phyloP scores from a whole-genome alignment of 768 basidiomycete species.

The Kwoniella dejecticola region DNA sequence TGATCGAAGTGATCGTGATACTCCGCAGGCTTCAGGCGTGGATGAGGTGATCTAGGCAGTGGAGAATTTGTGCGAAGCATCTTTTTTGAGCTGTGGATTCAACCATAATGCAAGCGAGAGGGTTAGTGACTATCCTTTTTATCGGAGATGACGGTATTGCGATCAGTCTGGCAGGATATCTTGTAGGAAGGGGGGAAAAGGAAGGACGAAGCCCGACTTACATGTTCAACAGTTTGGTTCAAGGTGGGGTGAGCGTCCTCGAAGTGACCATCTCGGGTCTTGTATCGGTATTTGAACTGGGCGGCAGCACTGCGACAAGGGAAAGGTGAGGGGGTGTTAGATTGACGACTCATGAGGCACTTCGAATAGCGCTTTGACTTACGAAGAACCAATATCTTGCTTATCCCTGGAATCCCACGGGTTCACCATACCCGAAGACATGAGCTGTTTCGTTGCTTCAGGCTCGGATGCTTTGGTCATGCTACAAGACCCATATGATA shows the following conservation, averaged over 20 bases:
- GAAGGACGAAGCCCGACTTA: slow-evolving; percentile 26
- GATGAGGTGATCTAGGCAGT: slow-evolving; percentile 16
- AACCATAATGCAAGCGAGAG: slow-evolving; percentile 13
- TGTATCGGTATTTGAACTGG: slow-evolving; percentile 54
- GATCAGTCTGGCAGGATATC: no score
- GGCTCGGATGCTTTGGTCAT: slow-evolving; percentile 45
- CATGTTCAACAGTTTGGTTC: slow-evolving; percentile 35
- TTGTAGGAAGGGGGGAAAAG: no score
- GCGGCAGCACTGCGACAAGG: slow-evolving; percentile 36
- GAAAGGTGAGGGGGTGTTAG: not conserved
- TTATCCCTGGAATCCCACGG: slow-evolving; percentile 49
- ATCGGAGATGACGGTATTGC: no score
- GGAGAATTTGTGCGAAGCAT: slow-evolving; percentile 23
- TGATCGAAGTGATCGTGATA: slow-evolving; percentile 21
- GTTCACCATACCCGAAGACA: slow-evolving; percentile 41
- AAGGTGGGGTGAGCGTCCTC: slow-evolving; percentile 50
- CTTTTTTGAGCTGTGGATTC: slow-evolving; percentile 25
- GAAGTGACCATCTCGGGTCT: slow-evolving; percentile 47
- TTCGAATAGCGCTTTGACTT: no score
- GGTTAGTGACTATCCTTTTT: not conserved
- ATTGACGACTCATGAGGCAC: no score
- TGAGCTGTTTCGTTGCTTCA: slow-evolving; percentile 43
- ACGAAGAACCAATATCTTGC: slow-evolving; percentile 48
- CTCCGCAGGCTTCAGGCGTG: not conserved
- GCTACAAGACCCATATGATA: slow-evolving; percentile 21